These are phyloP conservation scores for Xylaria curta DNA, from an alignment of 495 filamentous ascomycete genomes.

Conservation along the genomic window DNA sequence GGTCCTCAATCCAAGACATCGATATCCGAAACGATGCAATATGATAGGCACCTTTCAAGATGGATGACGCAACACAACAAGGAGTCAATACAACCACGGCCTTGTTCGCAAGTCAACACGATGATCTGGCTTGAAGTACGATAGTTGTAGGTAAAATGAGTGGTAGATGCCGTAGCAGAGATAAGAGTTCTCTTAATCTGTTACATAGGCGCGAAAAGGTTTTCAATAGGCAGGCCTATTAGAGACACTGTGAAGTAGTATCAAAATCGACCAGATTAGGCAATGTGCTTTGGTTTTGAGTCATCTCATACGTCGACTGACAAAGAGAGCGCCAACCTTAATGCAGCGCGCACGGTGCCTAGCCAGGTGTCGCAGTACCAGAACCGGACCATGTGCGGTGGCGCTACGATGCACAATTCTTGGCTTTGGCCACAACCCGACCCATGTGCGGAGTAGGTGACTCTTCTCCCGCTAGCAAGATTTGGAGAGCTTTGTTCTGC, in stretches of 20 bases:
- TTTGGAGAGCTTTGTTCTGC: background rate
- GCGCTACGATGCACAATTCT: background rate
- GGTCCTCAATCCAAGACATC: background rate
- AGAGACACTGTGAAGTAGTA: background rate
- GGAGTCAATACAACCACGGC: background rate
- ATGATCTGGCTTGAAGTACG: background rate
- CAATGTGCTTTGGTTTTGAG: slow-evolving; percentile 7
- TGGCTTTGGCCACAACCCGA: background rate
- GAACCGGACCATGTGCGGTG: background rate
- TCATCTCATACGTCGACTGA: slow-evolving; percentile 7
- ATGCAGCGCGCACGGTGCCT: background rate
- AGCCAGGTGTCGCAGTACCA: background rate
- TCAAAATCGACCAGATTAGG: slow-evolving; percentile 6
- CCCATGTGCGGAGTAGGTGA: background rate
- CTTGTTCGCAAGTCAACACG: background rate
- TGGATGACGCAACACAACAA: background rate
- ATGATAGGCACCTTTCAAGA: background rate
- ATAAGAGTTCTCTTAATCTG: background rate
- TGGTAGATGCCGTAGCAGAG: background rate
- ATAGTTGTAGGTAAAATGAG: too few relatives aligned
- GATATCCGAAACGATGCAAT: background rate
- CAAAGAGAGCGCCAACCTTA: background rate
- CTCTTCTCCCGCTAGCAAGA: background rate
- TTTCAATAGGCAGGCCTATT: background rate
- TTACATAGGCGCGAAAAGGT: too few relatives aligned